Conservation (phyloP, 768 basidiomycete species). For the Russula brevipes region DNA sequence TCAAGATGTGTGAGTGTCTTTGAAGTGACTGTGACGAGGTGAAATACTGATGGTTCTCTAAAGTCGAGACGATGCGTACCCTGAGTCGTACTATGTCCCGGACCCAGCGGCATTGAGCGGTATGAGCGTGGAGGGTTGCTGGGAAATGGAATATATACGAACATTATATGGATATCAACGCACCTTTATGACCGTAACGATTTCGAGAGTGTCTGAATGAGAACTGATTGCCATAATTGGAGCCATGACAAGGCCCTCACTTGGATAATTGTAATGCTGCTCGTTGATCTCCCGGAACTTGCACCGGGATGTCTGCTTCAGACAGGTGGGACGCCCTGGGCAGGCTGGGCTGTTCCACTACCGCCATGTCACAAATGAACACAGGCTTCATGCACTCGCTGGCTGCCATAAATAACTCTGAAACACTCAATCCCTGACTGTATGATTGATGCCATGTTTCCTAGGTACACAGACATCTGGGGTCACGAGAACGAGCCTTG, state of each 20-base stretch:
- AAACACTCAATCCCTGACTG: neutral
- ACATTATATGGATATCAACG: neutral
- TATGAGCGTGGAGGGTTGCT: neutral
- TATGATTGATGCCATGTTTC: neutral
- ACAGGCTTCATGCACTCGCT: neutral
- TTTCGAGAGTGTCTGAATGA: neutral
- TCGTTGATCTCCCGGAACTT: too few species aligned
- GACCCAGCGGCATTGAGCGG: slow-evolving; percentile 9
- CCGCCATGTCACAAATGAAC: neutral
- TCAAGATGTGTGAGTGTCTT: slow-evolving; percentile 64
- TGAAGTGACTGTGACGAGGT: neutral
- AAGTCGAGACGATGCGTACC: slow-evolving; percentile 45
- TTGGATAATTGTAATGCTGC: neutral
- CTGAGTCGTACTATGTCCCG: slow-evolving; percentile 20
- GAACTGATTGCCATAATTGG: neutral
- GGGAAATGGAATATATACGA: neutral
- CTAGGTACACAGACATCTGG: too few species aligned
- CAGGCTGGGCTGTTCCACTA: neutral
- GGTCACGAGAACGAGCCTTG: neutral
- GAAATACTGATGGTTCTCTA: slow-evolving; percentile 20
- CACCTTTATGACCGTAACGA: neutral
- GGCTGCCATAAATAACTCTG: neutral
- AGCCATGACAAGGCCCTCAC: too few species aligned
- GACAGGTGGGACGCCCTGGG: neutral
- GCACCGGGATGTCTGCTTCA: too few species aligned